phyloP scores from a whole-genome alignment of 352 stramenopile species.

The Saprolegnia parasitica region DNA sequence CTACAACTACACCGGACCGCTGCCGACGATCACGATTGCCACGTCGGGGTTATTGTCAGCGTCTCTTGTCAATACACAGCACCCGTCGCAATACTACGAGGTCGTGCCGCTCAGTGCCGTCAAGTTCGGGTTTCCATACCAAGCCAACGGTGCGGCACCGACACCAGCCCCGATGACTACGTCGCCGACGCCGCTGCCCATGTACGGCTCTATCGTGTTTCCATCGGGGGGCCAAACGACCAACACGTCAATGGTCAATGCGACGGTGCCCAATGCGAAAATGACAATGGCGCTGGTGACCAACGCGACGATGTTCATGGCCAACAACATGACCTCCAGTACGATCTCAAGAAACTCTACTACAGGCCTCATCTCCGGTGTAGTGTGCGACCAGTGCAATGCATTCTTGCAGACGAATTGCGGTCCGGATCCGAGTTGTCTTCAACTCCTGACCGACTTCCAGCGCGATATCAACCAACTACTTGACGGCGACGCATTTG shows the following conservation, averaged over 20 bases:
- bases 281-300: neutral
- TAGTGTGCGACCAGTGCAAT: constrained; percentile 6
- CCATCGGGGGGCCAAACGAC: neutral
- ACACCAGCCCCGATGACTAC: neutral
- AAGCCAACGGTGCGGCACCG: neutral
- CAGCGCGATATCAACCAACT: too few relatives aligned
- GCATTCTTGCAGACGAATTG: neutral
- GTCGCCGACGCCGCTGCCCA: neutral
- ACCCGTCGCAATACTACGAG: neutral
- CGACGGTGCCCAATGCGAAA: neutral
- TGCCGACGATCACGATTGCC: neutral
- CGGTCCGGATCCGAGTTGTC: too few relatives aligned
- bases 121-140: neutral
- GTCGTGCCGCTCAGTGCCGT: neutral
- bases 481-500: too few relatives aligned
- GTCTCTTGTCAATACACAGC: neutral
- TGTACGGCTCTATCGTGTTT: neutral
- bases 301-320: neutral
- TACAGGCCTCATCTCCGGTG: too few relatives aligned
- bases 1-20: neutral
- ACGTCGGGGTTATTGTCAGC: neutral
- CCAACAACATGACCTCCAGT: neutral
- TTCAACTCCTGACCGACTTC: too few relatives aligned
- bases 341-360: too few relatives aligned
- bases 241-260: neutral